A percentile compares a stretch with the other conserved stretches of the same genome.
phyloP scores from a whole-genome alignment of 192 early-diverging fungal genomes.

The Linnemannia elongata region DNA sequence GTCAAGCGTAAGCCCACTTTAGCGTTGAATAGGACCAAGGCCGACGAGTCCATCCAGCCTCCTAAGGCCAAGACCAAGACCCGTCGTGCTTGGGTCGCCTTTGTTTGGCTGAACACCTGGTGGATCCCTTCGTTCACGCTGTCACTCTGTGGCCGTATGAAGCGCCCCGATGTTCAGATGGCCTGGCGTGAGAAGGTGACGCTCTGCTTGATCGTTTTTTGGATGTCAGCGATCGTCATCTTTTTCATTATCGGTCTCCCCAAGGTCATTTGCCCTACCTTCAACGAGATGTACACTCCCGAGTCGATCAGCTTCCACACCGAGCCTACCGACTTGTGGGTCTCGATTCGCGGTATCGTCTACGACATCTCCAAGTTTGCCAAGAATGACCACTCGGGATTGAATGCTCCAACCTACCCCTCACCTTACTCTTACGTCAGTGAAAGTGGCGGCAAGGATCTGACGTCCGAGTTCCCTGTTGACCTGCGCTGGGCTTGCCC shows the following conservation, averaged over 20 bases:
- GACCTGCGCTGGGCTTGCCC: slow-evolving; percentile 50
- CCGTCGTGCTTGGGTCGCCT: slow-evolving; percentile 76
- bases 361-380: slow-evolving; percentile 78
- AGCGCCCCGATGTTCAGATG: slow-evolving; percentile 92
- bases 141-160: slow-evolving; percentile 76
- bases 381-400: slow-evolving; percentile 64
- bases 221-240: slow-evolving; percentile 80
- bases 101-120: slow-evolving; percentile 87
- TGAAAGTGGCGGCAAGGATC: slow-evolving; percentile 68
- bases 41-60: slow-evolving; percentile 62
- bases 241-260: slow-evolving; percentile 93
- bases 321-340: slow-evolving; percentile 71
- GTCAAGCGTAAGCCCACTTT: slow-evolving; percentile 58
- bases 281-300: slow-evolving; percentile 70
- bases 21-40: slow-evolving; percentile 44
- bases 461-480: slow-evolving; percentile 73
- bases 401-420: slow-evolving; percentile 30
- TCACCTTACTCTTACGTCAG: slow-evolving; percentile 54
- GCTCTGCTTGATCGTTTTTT: slow-evolving; percentile 87
- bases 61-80: slow-evolving; percentile 56
- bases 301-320: slow-evolving; percentile 70
- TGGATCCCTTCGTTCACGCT: slow-evolving; percentile 78
- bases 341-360: slow-evolving; percentile 71
- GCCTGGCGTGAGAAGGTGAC: slow-evolving; percentile 96
- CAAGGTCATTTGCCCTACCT: slow-evolving; percentile 83